phyloP scores from a whole-genome alignment of 495 filamentous ascomycete genomes.

The Neurospora intermedia region DNA sequence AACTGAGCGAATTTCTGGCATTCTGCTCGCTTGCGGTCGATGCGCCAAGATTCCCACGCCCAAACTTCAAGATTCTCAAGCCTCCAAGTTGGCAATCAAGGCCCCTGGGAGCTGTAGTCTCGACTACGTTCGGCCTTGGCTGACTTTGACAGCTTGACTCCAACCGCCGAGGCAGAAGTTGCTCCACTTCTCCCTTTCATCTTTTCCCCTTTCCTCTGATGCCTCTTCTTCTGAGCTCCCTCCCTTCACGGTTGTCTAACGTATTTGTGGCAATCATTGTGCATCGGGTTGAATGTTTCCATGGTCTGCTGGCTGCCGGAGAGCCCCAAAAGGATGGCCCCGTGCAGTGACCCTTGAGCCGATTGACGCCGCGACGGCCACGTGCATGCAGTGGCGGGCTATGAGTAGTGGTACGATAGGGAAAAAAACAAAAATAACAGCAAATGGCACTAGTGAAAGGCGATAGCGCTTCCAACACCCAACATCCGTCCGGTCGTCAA shows the following conservation, averaged over 20 bases:
- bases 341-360: neutral
- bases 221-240: neutral
- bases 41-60: neutral
- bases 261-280: neutral
- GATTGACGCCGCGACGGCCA: neutral
- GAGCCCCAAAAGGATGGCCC: neutral
- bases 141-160: neutral
- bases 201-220: too few species aligned
- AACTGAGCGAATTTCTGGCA: neutral
- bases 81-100: neutral
- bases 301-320: neutral
- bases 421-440: neutral
- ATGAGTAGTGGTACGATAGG: neutral
- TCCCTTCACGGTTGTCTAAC: neutral
- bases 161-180: neutral
- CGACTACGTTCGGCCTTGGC: too few species aligned
- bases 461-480: neutral
- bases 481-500: neutral
- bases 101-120: neutral
- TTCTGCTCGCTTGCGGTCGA: neutral
- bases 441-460: neutral
- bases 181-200: neutral
- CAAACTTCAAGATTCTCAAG: neutral
- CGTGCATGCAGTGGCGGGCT: neutral
- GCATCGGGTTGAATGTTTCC: neutral